A percentile compares a stretch with the other conserved stretches of the same genome.
Evolutionary conservation across 2,329 filamentous ascomycete genomes (phyloP).

Genomic region (Colletotrichum lentis): DNA sequence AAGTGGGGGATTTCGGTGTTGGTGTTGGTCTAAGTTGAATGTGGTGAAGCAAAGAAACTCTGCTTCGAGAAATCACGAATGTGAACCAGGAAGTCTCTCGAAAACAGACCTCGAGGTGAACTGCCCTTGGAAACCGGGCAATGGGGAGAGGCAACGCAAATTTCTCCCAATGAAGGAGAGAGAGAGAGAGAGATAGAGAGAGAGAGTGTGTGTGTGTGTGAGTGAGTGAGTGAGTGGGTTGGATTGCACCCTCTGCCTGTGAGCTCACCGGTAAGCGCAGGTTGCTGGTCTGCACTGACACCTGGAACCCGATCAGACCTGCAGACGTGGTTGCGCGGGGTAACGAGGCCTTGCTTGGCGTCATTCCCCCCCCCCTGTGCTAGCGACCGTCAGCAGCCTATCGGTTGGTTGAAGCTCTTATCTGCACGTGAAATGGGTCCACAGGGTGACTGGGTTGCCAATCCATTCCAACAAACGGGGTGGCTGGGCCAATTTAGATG

Average conservation of each 20-base stretch:
- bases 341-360: conserved; percentile 35
- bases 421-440: conserved; percentile 19
- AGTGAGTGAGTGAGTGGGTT: conserved; percentile 16
- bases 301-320: conserved; percentile 5
- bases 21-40: conserved; percentile 1
- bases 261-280: conserved; percentile 24
- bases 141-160: no score
- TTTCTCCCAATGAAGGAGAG: not conserved
- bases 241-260: conserved; percentile 18
- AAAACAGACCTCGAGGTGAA: conserved; percentile 21
- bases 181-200: not conserved
- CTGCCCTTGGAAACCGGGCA: conserved; percentile 5
- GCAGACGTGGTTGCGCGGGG: conserved; percentile 39
- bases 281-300: conserved; percentile 25
- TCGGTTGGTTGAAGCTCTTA: conserved; percentile 38
- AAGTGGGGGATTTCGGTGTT: conserved; percentile 22
- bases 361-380: conserved; percentile 19
- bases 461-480: conserved; percentile 6
- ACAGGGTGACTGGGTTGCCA: not conserved
- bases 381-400: conserved; percentile 11
- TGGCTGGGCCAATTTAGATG: conserved; percentile 15
- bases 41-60: conserved; percentile 18
- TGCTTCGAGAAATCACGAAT: conserved; percentile 12
- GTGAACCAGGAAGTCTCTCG: conserved; percentile 6
- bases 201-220: conserved; percentile 14